These are phyloP conservation scores for Hygrophorus russula DNA, from an alignment of 768 basidiomycete genomes.

Conservation along the genomic window DNA sequence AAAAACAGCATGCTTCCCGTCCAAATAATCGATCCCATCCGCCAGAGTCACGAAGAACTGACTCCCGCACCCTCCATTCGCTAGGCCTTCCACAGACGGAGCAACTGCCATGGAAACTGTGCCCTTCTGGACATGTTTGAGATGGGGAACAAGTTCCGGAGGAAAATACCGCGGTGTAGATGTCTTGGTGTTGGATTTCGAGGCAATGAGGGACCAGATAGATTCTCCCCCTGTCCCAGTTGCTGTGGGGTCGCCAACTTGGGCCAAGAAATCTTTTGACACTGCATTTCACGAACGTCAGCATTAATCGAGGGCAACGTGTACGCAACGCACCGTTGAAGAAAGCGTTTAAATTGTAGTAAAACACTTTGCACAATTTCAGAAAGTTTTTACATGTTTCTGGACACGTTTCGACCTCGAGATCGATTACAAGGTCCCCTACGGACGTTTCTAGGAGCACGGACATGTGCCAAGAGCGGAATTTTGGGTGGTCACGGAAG, in stretches of 20 bases:
- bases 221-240: constrained; percentile 92
- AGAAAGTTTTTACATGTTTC: constrained; percentile 92
- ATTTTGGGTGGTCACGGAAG: not conserved
- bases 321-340: constrained; percentile 72
- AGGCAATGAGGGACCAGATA: constrained; percentile 66
- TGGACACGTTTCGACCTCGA: constrained; percentile 86
- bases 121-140: constrained; percentile 79
- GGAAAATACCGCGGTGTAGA: constrained; percentile 65
- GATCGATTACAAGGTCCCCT: constrained; percentile 93
- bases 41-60: constrained; percentile 96
- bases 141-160: constrained; percentile 68
- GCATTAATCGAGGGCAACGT: constrained; percentile 1
- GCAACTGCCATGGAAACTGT: constrained; percentile 98
- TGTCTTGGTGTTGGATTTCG: constrained; percentile 21
- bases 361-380: constrained; percentile 94
- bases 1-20: constrained; percentile 88
- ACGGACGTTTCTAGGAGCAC: constrained; percentile 94
- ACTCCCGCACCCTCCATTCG: constrained; percentile 75
- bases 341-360: constrained; percentile 95
- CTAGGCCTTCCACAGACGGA: constrained; percentile 54
- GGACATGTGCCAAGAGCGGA: constrained; percentile 39
- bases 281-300: constrained; percentile 34
- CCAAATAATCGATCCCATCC: constrained; percentile 89
- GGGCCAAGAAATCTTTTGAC: constrained; percentile 94
- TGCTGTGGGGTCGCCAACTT: constrained; percentile 92